A percentile compares a stretch with the other conserved stretches of the same genome.
phyloP scores from a whole-genome alignment of 306 rosid species.

The Pachyrhizus erosus region DNA sequence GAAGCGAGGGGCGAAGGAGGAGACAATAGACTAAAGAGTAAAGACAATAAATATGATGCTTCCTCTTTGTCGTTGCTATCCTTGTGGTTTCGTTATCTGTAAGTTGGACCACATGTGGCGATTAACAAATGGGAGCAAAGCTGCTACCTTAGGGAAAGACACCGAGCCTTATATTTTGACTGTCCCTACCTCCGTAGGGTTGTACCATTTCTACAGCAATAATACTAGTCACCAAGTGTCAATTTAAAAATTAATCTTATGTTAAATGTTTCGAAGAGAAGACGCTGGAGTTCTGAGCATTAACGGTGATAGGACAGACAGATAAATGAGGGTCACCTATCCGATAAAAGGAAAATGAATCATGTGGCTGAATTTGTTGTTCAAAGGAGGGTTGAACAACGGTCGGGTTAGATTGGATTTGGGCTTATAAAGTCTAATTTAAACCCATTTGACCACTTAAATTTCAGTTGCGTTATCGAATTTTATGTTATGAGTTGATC shows the following conservation, averaged over 20 bases:
- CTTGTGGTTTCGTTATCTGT: slow-evolving; percentile 31
- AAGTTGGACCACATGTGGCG: slow-evolving; percentile 39
- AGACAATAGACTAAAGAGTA: not conserved
- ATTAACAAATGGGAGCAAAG: slow-evolving; percentile 33
- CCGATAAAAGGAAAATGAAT: not conserved
- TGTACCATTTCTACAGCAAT: slow-evolving; percentile 18
- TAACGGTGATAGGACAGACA: not conserved
- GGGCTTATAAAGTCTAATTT: too few relatives aligned
- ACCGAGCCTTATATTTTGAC: slow-evolving; percentile 11
- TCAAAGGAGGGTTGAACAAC: too few relatives aligned
- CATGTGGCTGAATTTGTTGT: not conserved
- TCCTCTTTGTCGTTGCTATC: slow-evolving; percentile 38
- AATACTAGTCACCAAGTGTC: not conserved
- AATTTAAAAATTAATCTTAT: not conserved
- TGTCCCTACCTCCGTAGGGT: slow-evolving; percentile 7
- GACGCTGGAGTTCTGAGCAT: not conserved
- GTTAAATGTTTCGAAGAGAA: not conserved
- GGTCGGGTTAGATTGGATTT: too few relatives aligned
- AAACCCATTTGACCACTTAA: too few relatives aligned
- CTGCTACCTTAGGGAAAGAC: slow-evolving; percentile 30
- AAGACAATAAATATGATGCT: slow-evolving; percentile 27
- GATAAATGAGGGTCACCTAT: not conserved
- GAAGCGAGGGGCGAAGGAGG: not conserved
- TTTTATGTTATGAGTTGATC: too few relatives aligned
- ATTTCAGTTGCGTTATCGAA: too few relatives aligned